A percentile compares a stretch with the other conserved stretches of the same genome.
These are phyloP conservation scores for Wickerhamiella hasegawae DNA, from an alignment of 805 yeast genomes.

Conservation along the genomic window DNA sequence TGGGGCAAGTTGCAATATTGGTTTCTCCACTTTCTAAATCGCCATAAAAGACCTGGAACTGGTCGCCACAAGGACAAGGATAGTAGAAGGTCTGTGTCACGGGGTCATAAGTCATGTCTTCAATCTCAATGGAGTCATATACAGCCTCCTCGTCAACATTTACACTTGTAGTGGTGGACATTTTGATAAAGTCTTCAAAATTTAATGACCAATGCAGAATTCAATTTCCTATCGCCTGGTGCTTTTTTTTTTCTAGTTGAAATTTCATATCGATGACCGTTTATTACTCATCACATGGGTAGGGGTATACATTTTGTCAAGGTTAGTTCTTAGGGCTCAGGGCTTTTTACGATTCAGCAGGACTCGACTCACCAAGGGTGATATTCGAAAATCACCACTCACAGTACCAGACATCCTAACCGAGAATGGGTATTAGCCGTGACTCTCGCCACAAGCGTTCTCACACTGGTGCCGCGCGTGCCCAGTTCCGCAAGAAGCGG, in stretches of 20 bases:
- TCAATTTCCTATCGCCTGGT: too few relatives aligned
- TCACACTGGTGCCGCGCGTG: slow-evolving; percentile 99
- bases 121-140: slow-evolving; percentile 93
- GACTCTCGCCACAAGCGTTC: slow-evolving; percentile 99
- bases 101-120: slow-evolving; percentile 86
- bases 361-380: slow-evolving; percentile 3
- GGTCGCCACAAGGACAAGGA: slow-evolving; percentile 98
- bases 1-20: slow-evolving; percentile 90
- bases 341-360: not conserved
- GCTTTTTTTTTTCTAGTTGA: too few relatives aligned
- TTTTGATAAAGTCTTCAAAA: too few relatives aligned
- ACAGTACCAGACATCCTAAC: slow-evolving; percentile 3
- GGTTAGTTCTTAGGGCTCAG: slow-evolving; percentile 6
- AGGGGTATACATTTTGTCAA: too few relatives aligned
- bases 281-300: too few relatives aligned
- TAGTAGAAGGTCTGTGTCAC: slow-evolving; percentile 69
- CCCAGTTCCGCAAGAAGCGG: slow-evolving; percentile 99
- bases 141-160: slow-evolving; percentile 6
- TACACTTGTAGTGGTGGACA: not conserved
- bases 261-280: too few relatives aligned
- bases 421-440: slow-evolving; percentile 98
- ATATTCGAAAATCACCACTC: slow-evolving; percentile 3
- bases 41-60: slow-evolving; percentile 70
- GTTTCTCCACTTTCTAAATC: slow-evolving; percentile 76
- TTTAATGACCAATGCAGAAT: too few relatives aligned